Base-by-base conservation (phyloP, 2,329 filamentous ascomycete genomes). In the Pyrenophora graminea region DNA sequence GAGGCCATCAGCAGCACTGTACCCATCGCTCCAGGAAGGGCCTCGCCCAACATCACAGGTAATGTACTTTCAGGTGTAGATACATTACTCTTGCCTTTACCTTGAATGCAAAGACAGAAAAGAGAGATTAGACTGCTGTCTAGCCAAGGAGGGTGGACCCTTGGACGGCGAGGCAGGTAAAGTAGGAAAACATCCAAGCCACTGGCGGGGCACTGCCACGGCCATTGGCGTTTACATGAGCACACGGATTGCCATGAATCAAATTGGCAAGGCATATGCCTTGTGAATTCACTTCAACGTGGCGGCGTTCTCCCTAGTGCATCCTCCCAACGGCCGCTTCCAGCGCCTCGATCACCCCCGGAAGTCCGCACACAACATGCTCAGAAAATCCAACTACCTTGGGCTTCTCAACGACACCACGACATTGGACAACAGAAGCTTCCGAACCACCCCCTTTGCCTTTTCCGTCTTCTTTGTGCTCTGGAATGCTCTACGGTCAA, bases 151-250 rank as follows among this genome's bases (percentile, higher is more conserved):
- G 27, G 48, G 4, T 23, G 21, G 31, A 32, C 17, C 43, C 40
- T 37, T 12, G 10, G 13, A 36, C n/a, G 25, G 25, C 13, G n/a
- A 36, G 10, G 44, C 15, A 46, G 40, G 44, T 33, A 44, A 43
- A 42, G 21, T 23, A 34, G 33, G 25, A 17, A 15, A 25, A 7
- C 33, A 47, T 36, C 12, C 25, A 31, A 15, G 37, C 23, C 19
- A 49, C 15, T 19, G 18, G 15, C 25, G 21, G 36, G 33, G n/a
- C 13, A 6, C 17, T 33, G 31, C 27, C 8, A 19, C 27, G 9
- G 34, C 17, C 40, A 45, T 39, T 47, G 25, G 15, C 32, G 42
- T 56, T 53, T 43, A 56, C 44, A 13, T 6, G 13, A 15, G 37
- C 27, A 45, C 47, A 48, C 27, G 45, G 38, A 27, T 34, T 45